Base-by-base conservation (phyloP, 352 stramenopile species). In the Phytopythium vexans region DNA sequence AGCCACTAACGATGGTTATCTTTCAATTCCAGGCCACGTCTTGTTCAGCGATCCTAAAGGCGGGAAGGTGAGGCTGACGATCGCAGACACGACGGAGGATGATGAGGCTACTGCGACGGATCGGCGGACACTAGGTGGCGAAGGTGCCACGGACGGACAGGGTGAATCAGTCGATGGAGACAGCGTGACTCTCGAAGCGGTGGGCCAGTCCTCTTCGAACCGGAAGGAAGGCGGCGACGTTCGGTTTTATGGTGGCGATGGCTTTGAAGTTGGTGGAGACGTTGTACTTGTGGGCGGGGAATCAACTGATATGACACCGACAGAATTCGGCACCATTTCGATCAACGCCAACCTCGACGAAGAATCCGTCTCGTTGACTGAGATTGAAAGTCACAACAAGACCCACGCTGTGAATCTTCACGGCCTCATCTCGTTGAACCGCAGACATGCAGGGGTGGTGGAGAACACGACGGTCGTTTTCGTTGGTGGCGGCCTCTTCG, bases 211-310 rank as follows among this genome's bases (percentile, higher is more conserved):
- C 11, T 77, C 77, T 3, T 61, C 57, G 3, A 68, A 61, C 14
- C 63, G 72, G 35, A 66, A 60, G 2, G 53, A 67, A 44, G 80
- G 77, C 34, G 80, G 80, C 27, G 62, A 82, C 15, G 62, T 90
- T n/a, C 55, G 67, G 41, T 64, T 90, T 21, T 45, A 63, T 27
- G 80, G 80, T 42, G 80, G 80, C 4, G 58, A 83, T 15, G 80
- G 80, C 5, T 39, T 66, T 4, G 43, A 55, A 32, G 32, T 54
- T 10, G 81, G 77, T 37, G 80, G 80, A 31, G 61, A 76, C 38
- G 58, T 91, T 15, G 50, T 70, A 12, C 56, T 91, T n/a, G 11
- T 58, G 10, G 74, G 75, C 37, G 80, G 80, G 6, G 39, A 74
- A 50, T 61, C 56, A 15, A 55, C 56, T 3, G 60, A 67, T 12